Conservation (phyloP, 2,329 filamentous ascomycete genomes). For the Calycina marina region DNA sequence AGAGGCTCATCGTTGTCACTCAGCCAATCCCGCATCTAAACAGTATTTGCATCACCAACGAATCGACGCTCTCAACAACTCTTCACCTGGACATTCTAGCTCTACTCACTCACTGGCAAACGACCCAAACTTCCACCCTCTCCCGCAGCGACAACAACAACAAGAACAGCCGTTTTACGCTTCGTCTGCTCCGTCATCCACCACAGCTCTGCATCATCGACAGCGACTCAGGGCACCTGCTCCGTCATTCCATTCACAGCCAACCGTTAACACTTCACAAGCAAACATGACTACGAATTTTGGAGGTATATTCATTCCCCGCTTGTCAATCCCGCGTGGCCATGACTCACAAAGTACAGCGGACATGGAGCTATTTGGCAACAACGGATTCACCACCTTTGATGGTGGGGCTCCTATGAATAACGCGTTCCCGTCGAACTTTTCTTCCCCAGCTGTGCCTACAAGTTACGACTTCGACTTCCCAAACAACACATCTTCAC, state of each 20-base stretch:
- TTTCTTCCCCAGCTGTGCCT: conserved; percentile 22
- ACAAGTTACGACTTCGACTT: conserved; percentile 36
- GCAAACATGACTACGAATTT: conserved; percentile 36
- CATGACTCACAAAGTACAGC: conserved; percentile 20
- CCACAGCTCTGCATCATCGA: conserved; percentile 38
- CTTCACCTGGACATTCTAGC: conserved; percentile 35
- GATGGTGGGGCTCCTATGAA: conserved; percentile 25
- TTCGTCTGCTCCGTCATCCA: conserved; percentile 48
- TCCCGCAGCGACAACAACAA: conserved; percentile 24
- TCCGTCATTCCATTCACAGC: conserved; percentile 57
- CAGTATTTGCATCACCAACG: conserved; percentile 40
- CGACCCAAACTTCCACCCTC: conserved; percentile 37
- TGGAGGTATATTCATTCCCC: conserved; percentile 30
- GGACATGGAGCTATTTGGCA: conserved; percentile 38
- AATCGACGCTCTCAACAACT: conserved; percentile 43
- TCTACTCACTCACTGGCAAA: conserved; percentile 39
- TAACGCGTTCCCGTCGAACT: conserved; percentile 17
- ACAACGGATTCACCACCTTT: conserved; percentile 40
- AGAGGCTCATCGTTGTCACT: conserved; percentile 33
- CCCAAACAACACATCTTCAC: conserved; percentile 20
- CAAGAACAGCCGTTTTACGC: conserved; percentile 51
- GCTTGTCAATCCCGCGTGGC: conserved; percentile 6
- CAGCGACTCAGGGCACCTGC: conserved; percentile 45
- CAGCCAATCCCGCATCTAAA: conserved; percentile 30
- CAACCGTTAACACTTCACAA: conserved; percentile 34